Percentiles rank a stretch among this genome's conserved stretches.
Evolutionary conservation across 1,284 basidiomycete species (phyloP).

Genomic region (Apiotrichum gracile): DNA sequence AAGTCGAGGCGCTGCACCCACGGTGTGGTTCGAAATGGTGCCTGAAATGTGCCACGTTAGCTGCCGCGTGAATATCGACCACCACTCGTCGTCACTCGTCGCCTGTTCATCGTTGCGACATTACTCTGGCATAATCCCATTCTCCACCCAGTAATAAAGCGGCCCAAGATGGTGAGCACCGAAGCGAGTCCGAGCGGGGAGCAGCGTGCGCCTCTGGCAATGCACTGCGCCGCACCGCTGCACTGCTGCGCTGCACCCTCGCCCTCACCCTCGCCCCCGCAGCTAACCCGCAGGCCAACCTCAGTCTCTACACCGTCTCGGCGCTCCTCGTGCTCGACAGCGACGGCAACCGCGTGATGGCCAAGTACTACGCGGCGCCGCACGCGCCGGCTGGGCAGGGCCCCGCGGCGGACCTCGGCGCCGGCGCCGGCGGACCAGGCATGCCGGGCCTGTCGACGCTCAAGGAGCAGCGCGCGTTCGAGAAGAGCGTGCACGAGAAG

Average conservation of each 20-base stretch:
- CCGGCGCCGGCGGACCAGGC: constrained; percentile 38
- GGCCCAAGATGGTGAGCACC: constrained; percentile 7
- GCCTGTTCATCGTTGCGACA: no score
- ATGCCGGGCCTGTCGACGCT: constrained; percentile 52
- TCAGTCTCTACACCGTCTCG: constrained; percentile 77
- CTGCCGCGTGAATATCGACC: neutral
- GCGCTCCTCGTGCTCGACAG: constrained; percentile 88
- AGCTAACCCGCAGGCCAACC: constrained; percentile 54
- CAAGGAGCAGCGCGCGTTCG: constrained; percentile 93
- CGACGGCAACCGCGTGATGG: constrained; percentile 87
- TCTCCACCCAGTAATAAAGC: neutral
- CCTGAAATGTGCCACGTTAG: neutral
- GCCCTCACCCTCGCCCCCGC: neutral
- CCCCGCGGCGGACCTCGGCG: constrained; percentile 48
- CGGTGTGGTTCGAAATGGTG: neutral
- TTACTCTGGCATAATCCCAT: no score
- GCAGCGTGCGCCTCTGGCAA: no score
- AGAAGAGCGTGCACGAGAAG: constrained; percentile 93
- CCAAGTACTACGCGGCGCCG: constrained; percentile 78
- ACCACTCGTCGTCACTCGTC: no score
- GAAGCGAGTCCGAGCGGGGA: no score
- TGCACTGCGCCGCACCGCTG: neutral
- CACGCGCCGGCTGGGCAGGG: constrained; percentile 52
- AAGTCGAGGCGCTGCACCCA: neutral
- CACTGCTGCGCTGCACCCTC: neutral